Percentiles rank a stretch among this genome's conserved stretches.
These are phyloP conservation scores for Backusella luteola DNA, from an alignment of 192 early-diverging fungal species.

Conservation along the genomic window DNA sequence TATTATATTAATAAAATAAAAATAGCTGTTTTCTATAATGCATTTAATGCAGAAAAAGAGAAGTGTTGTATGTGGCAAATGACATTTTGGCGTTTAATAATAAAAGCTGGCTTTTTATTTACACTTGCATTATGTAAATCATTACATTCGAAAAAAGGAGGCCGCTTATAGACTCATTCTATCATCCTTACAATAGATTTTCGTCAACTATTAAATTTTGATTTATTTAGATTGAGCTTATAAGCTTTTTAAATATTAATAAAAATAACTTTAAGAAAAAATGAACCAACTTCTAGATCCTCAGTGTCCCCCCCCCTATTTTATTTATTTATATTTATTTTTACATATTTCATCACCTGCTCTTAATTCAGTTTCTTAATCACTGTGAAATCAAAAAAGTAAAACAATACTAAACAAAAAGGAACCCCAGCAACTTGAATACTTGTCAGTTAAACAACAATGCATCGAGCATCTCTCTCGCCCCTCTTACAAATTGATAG, in stretches of 20 bases:
- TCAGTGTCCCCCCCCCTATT: background rate
- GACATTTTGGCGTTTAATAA: background rate
- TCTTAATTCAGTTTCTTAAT: background rate
- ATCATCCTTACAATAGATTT: background rate
- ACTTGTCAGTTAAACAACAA: background rate
- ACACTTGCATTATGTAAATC: background rate
- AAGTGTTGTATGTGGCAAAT: background rate
- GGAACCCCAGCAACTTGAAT: background rate
- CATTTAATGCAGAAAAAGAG: background rate
- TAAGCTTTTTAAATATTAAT: background rate
- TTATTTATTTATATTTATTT: constrained; percentile 5
- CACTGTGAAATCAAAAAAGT: background rate
- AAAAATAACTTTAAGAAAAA: background rate
- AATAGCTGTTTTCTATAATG: background rate
- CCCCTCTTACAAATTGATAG: background rate
- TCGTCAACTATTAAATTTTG: background rate
- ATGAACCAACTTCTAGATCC: background rate
- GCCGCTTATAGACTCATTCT: background rate
- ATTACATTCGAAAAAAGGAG: background rate
- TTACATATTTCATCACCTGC: constrained; percentile 2
- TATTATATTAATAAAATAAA: background rate
- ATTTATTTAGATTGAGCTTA: background rate
- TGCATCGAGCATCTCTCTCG: background rate
- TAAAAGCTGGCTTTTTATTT: background rate
- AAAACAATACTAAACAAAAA: background rate